Conservation (phyloP, 495 filamentous ascomycete species). For the Penicillium atrosanguineum region DNA sequence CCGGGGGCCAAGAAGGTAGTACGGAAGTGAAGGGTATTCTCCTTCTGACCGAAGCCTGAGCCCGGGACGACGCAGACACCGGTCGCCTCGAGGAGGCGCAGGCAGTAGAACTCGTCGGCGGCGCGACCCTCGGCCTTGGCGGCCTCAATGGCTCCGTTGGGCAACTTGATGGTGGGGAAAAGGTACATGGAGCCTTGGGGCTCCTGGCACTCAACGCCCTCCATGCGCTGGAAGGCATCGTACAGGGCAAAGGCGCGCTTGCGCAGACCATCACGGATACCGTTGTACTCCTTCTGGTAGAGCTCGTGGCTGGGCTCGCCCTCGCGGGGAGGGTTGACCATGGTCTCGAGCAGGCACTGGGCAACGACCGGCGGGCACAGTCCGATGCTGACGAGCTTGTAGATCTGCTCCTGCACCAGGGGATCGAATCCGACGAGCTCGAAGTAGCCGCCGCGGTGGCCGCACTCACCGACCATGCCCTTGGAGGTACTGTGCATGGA, state of each 20-base stretch:
- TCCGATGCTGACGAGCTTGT: conserved; percentile 96
- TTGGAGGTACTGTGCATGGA: conserved; percentile 86
- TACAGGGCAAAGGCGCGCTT: conserved; percentile 80
- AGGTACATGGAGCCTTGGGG: conserved; percentile 96
- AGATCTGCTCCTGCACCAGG: conserved; percentile 86
- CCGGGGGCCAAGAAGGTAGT: conserved; percentile 96
- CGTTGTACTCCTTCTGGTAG: conserved; percentile 80
- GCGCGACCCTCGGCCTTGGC: conserved; percentile 70
- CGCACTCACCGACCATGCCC: conserved; percentile 98
- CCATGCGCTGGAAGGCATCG: conserved; percentile 88
- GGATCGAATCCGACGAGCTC: conserved; percentile 87
- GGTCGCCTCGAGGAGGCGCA: conserved; percentile 85
- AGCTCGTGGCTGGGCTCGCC: conserved; percentile 79
- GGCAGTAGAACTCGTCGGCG: conserved; percentile 91
- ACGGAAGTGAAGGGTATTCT: conserved; percentile 87
- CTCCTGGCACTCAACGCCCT: conserved; percentile 84
- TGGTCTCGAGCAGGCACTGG: conserved; percentile 92
- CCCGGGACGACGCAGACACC: conserved; percentile 95
- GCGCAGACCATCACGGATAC: conserved; percentile 70
- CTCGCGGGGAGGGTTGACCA: conserved; percentile 87
- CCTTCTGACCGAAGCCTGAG: conserved; percentile 89
- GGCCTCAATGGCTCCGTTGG: conserved; percentile 68
- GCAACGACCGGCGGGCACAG: conserved; percentile 94
- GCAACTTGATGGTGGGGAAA: conserved; percentile 86
- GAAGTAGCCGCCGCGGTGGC: conserved; percentile 95